Conservation (phyloP, 2,329 filamentous ascomycete genomes). For the Apiospora marii region DNA sequence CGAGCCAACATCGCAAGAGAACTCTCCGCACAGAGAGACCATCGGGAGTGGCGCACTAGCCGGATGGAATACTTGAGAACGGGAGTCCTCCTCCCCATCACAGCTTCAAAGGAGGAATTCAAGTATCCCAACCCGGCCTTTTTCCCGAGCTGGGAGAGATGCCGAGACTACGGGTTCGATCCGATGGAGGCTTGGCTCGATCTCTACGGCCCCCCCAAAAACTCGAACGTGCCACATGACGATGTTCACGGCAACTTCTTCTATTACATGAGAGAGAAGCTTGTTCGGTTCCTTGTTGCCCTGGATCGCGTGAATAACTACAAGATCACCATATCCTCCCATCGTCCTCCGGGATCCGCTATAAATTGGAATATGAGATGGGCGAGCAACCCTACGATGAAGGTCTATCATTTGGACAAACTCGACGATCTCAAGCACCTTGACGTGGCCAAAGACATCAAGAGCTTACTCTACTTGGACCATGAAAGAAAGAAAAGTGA, state of each 20-base stretch:
- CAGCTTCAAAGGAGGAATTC: background rate
- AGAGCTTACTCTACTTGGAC: background rate
- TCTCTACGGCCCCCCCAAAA: background rate
- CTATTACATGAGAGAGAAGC: constrained; percentile 4
- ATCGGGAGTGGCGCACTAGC: background rate
- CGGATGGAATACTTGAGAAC: background rate
- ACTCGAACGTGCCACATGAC: background rate
- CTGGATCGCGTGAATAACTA: background rate
- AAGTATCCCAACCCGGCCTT: background rate
- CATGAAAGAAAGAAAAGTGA: background rate
- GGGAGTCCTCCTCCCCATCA: background rate
- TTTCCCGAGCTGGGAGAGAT: background rate
- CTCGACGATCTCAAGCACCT: background rate
- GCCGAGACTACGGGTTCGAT: background rate
- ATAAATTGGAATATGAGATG: background rate
- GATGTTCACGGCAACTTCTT: constrained; percentile 18
- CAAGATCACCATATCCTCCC: background rate
- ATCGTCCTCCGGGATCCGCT: too few species aligned
- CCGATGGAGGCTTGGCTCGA: background rate
- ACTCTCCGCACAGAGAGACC: background rate
- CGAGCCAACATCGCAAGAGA: background rate
- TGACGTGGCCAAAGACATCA: too few species aligned
- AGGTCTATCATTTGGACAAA: background rate
- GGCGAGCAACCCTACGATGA: background rate
- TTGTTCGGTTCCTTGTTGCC: background rate